Evolutionary conservation across 208 protist genomes (phyloP).

Genomic region (Wallacemonas collosoma): DNA sequence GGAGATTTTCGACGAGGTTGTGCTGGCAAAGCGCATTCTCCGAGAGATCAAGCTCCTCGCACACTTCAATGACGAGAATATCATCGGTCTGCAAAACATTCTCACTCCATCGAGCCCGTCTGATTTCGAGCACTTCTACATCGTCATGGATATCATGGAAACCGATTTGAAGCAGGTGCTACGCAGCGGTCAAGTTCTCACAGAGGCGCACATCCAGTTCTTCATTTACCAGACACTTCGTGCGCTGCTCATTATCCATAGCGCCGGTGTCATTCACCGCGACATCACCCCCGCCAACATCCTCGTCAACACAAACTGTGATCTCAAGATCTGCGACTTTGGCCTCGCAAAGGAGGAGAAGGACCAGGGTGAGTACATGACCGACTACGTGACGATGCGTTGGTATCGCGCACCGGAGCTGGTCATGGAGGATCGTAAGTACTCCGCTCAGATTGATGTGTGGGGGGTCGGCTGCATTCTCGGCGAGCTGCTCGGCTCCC

Average conservation of each 20-base stretch:
- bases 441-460: constrained; percentile 91
- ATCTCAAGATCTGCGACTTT: constrained; percentile 97
- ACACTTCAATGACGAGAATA: constrained; percentile 92
- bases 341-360: constrained; percentile 90
- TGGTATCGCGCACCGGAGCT: constrained; percentile 95
- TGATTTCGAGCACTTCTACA: constrained; percentile 91
- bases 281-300: constrained; percentile 97
- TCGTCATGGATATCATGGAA: constrained; percentile 97
- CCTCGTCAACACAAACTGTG: constrained; percentile 96
- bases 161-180: constrained; percentile 96
- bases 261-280: constrained; percentile 95
- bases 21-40: constrained; percentile 93
- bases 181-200: constrained; percentile 86
- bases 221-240: constrained; percentile 96
- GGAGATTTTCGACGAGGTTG: constrained; percentile 93
- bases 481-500: constrained; percentile 85
- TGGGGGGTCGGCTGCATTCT: constrained; percentile 93
- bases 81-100: constrained; percentile 88
- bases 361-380: constrained; percentile 91
- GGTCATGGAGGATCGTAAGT: constrained; percentile 92
- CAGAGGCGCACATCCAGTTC: constrained; percentile 94
- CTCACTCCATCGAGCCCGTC: constrained; percentile 69
- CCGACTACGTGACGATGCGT: constrained; percentile 95
- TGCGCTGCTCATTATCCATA: constrained; percentile 94
- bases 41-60: constrained; percentile 95